A percentile compares a stretch with the other conserved stretches of the same genome.
Evolutionary conservation across 371 early-diverging fungal genomes (phyloP).

Genomic region (Zopfochytrium polystomum): DNA sequence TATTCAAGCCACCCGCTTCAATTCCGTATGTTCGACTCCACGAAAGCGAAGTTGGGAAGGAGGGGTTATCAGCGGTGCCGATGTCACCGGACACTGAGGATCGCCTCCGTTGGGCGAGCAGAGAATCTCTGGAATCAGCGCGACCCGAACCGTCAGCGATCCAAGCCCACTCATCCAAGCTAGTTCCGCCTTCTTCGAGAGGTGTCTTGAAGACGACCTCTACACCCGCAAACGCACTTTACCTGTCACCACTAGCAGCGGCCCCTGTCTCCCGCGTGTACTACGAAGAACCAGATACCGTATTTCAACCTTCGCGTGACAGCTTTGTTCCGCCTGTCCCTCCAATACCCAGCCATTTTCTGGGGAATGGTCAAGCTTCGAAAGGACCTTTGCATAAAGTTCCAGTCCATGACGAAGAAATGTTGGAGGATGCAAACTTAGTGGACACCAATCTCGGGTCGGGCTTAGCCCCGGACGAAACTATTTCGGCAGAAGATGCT

Average conservation of each 20-base stretch:
- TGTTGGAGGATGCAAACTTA: neutral
- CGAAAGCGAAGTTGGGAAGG: neutral
- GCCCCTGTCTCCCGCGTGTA: no score
- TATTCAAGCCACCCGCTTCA: no score
- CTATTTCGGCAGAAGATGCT: slow-evolving; percentile 6
- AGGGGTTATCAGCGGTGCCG: neutral
- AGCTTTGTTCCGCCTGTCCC: neutral
- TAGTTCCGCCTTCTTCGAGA: no score
- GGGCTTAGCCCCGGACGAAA: no score
- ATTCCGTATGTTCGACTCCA: no score
- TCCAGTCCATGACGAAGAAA: slow-evolving; percentile 1
- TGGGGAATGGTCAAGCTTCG: neutral
- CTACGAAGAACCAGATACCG: no score
- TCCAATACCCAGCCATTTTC: neutral
- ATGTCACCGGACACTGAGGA: neutral
- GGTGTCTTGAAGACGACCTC: no score
- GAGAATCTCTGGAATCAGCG: neutral
- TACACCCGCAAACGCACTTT: neutral
- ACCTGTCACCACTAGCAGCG: neutral
- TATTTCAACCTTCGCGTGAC: neutral
- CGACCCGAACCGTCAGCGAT: no score
- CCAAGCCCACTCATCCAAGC: no score
- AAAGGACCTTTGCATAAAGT: neutral
- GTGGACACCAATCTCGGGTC: neutral
- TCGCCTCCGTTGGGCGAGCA: neutral